Percentiles rank a stretch among this genome's conserved stretches.
Conservation (phyloP, 352 stramenopile genomes). For the Pythium utonaiense region DNA sequence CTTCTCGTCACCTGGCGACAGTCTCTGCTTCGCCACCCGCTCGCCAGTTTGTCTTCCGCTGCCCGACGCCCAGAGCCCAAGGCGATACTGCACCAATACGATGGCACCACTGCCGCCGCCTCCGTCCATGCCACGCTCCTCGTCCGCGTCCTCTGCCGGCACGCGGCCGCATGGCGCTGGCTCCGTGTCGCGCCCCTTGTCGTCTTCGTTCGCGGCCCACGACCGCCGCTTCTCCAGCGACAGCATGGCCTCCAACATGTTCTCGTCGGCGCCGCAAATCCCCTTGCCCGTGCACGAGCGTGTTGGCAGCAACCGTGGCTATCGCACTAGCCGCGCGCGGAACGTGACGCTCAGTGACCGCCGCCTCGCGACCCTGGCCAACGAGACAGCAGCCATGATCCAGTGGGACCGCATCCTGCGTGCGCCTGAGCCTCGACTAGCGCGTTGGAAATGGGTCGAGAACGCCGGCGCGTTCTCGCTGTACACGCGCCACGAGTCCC, state of each 20-base stretch:
- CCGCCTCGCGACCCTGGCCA: conserved; percentile 14
- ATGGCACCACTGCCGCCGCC: neutral
- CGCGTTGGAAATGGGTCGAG: conserved; percentile 20
- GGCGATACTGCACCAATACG: neutral
- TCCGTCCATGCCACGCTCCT: conserved; percentile 5
- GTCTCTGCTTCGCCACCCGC: too few species aligned
- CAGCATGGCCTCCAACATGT: conserved; percentile 15
- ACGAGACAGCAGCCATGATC: conserved; percentile 22
- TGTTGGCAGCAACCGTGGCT: neutral
- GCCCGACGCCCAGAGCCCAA: neutral
- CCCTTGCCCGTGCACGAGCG: neutral
- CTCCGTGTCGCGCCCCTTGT: neutral
- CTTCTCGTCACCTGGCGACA: neutral
- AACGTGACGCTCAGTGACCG: conserved; percentile 19
- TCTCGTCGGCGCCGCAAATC: neutral
- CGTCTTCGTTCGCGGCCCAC: conserved; percentile 8
- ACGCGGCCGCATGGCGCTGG: neutral
- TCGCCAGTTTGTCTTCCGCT: neutral
- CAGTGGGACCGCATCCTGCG: conserved; percentile 23
- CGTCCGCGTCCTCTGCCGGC: neutral
- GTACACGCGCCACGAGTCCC: conserved; percentile 20
- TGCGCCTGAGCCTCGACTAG: neutral
- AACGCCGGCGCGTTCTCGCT: conserved; percentile 13
- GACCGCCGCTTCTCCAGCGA: conserved; percentile 6
- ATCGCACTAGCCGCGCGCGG: neutral